Evolutionary conservation across 2,329 filamentous ascomycete genomes (phyloP).

Genomic region (Cyclaneusma minus): DNA sequence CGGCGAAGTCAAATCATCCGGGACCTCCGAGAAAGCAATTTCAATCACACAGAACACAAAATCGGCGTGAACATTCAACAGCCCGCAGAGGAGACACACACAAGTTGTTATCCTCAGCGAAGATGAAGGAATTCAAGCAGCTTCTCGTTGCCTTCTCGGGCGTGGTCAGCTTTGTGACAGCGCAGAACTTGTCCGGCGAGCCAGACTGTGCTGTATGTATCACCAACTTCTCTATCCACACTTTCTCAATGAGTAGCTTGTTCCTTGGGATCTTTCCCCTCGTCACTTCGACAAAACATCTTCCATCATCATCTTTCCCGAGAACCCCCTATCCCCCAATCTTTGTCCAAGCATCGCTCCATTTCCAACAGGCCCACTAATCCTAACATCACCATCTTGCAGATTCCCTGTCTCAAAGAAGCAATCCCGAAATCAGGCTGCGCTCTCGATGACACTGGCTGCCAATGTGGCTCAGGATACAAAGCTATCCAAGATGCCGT

Average conservation of each 20-base stretch:
- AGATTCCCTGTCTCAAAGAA: conserved; percentile 20
- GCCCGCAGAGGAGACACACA: no score
- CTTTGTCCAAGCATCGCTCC: no score
- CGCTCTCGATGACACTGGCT: conserved; percentile 20
- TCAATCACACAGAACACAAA: no score
- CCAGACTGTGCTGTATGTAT: conserved; percentile 26
- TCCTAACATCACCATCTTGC: conserved; percentile 1
- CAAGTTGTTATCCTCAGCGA: no score
- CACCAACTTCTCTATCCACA: background rate
- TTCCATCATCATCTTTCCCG: background rate
- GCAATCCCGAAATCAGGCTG: conserved; percentile 23
- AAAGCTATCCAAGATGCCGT: conserved; percentile 19
- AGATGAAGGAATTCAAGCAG: no score
- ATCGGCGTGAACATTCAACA: no score
- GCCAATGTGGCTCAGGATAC: conserved; percentile 20
- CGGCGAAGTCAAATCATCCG: no score
- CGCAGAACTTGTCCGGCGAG: conserved; percentile 21
- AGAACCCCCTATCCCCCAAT: no score
- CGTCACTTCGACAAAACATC: background rate
- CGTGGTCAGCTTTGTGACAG: conserved; percentile 21
- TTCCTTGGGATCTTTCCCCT: no score
- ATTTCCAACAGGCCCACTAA: conserved; percentile 3
- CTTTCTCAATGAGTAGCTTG: background rate
- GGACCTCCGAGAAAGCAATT: no score
- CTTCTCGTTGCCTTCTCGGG: conserved; percentile 18